Conservation (phyloP, 805 yeast genomes). For the Wickerhamomyces alni region DNA sequence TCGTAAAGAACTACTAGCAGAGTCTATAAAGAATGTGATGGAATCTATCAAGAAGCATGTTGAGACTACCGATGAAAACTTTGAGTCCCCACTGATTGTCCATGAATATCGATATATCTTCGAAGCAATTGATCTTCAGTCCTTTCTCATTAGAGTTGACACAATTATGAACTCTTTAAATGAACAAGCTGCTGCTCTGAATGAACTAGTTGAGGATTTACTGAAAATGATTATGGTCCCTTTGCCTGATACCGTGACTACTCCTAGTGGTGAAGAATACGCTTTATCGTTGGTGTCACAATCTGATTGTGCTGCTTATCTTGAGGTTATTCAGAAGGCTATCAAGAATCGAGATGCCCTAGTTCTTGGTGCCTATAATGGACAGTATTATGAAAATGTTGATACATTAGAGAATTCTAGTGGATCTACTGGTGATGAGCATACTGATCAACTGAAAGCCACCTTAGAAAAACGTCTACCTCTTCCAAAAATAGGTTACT, state of each 20-base stretch:
- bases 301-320: conserved; percentile 55
- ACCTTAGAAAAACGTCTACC: not conserved
- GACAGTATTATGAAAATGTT: conserved; percentile 7
- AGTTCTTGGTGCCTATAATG: conserved; percentile 21
- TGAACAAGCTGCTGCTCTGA: conserved; percentile 43
- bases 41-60: too few relatives aligned
- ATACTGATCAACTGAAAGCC: not conserved
- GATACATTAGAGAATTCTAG: not conserved
- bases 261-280: conserved; percentile 56
- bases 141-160: too few relatives aligned
- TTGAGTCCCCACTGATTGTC: too few relatives aligned
- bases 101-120: too few relatives aligned
- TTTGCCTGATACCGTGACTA: conserved; percentile 41
- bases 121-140: too few relatives aligned
- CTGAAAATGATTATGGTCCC: conserved; percentile 39
- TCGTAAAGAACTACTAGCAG: conserved; percentile 37
- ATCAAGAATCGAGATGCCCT: conserved; percentile 38
- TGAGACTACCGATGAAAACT: too few relatives aligned
- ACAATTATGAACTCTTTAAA: conserved; percentile 30
- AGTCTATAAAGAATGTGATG: conserved; percentile 19
- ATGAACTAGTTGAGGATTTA: conserved; percentile 44
- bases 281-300: conserved; percentile 68
- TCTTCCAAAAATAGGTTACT: not conserved
- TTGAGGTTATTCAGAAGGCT: conserved; percentile 46
- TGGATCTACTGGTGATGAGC: not conserved